Base-by-base conservation (phyloP, 2,329 filamentous ascomycete species). In the Talaromyces sp. region DNA sequence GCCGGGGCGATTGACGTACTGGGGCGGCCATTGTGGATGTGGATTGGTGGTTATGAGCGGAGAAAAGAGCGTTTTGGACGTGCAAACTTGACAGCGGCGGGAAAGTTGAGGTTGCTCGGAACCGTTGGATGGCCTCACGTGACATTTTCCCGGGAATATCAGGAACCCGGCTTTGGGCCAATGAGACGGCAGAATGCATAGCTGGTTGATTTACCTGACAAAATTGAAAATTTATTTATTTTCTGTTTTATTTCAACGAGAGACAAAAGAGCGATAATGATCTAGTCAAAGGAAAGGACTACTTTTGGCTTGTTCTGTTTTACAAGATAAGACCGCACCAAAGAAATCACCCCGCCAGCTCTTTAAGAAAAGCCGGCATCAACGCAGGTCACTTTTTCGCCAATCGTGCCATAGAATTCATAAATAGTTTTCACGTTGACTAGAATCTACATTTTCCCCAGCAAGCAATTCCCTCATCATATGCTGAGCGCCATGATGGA, bases 401-500 rank as follows among this genome's bases (percentile, higher is more conserved):
- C 36, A 39, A 39, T 56, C 32, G 54, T 56, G 32, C 36, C 49
- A 27, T 27, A 28, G 17, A 53, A 53, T 53, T 53, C 49, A 53
- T 53, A 53, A 53, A 53, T 53, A 53, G 28, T 53, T 36, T 36
- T 53, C 49, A 53, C 49, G 49, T 30, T 53, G 49, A 30, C 49
- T 53, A 53, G 17, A 53, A 53, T 53, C 25, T 28, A 30, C 25
- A 53, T 53, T 30, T 53, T 53, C 25, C 17, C 44, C 19, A 53
- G 54, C 25, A 60, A 33, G 27, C 49, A 58, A 58, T 83, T 58
- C 44, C 11, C 44, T 19, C 44, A 47, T 77, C 69, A 93, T 84
- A 92, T 88, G 84, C 90, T 92, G 78, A 99, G 83, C 70, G 93
- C 93, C 95, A 99, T 99, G 83, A 99, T 99, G 72, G 95, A 97